Base-by-base conservation (phyloP, 176 grass and related monocot species). In the Ensete ventricosum region DNA sequence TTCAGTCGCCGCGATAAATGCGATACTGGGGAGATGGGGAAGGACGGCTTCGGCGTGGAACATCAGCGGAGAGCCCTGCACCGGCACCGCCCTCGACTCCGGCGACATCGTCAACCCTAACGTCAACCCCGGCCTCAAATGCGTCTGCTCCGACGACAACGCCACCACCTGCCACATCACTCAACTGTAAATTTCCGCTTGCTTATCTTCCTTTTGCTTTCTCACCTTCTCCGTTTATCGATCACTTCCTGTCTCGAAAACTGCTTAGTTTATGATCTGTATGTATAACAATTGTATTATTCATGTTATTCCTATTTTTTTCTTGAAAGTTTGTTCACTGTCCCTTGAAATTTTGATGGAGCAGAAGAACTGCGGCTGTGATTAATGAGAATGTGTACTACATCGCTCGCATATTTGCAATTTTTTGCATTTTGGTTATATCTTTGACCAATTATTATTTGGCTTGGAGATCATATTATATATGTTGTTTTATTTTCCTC, bases 51-150 rank as follows among this genome's bases (percentile, higher is more conserved):
- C 68, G 12, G 24, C 76, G 24, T 97, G 93, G 93, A 97, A 90
- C 85, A 87, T 90, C 84, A 97, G 83, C 81, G 90, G 93, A 57
- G 77, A 97, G 63, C 93, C 85, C 17, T 97, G 93, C 84, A 97
- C 79, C 74, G 93, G 93, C 77, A 24, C 55, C 20, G 90, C 93
- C 59, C 83, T 87, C 17, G 89, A 92, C 67, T 1, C 19, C 73
- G 53, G 20, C 19, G 2, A 1, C 11, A 6, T 80, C 2, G 0
- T 14, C 6, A 12, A 79, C 55, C 0, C 0, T 0, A 19, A 3
- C 62, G 83, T 85, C 73, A 92, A 90, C 13, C 83, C 82, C 2
- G 90, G 9, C 77, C 87, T 97, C 83, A 88, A 84, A 71, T 97
- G 93, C 77, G 54, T 29, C 2, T 96, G 93, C 89, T 27, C 71